Evolutionary conservation across 441 rosid species (phyloP).

Genomic region (Mallotus repandus): DNA sequence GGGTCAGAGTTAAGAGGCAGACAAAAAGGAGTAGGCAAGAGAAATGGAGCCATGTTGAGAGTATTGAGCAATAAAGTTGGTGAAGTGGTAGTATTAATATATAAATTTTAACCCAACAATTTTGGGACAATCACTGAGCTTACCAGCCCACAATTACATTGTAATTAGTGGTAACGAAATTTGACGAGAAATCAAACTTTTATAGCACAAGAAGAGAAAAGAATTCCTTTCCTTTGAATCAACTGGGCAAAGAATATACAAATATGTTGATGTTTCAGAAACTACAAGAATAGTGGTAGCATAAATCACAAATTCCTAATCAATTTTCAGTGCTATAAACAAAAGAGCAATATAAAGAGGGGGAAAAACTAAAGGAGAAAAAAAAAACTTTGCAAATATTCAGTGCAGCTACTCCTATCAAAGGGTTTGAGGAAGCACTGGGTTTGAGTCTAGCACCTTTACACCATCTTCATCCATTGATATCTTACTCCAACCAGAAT

Average conservation of each 20-base stretch:
- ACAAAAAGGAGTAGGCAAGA: slow-evolving; percentile 35
- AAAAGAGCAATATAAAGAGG: not conserved
- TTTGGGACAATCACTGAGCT: too few relatives aligned
- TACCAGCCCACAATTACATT: too few relatives aligned
- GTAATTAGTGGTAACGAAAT: too few relatives aligned
- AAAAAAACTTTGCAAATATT: not conserved
- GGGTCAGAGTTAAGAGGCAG: slow-evolving; percentile 24
- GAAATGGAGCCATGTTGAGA: slow-evolving; percentile 36
- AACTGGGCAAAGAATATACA: slow-evolving; percentile 20
- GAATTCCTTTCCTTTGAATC: slow-evolving; percentile 9
- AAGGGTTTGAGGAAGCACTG: slow-evolving; percentile 39
- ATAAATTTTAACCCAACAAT: too few relatives aligned
- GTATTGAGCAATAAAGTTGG: slow-evolving; percentile 38
- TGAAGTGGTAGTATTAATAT: slow-evolving; percentile 18
- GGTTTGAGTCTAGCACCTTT: slow-evolving; percentile 33
- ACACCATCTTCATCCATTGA: slow-evolving; percentile 52
- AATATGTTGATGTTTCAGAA: not conserved
- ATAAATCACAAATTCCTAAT: slow-evolving; percentile 23
- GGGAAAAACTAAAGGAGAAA: not conserved
- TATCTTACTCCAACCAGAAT: slow-evolving; percentile 65
- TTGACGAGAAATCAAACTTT: not conserved
- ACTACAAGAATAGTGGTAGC: slow-evolving; percentile 20
- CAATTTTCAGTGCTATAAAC: not conserved
- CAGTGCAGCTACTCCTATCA: slow-evolving; percentile 18
- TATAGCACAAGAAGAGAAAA: not conserved